These are phyloP conservation scores for Sonneratia alba DNA, from an alignment of 345 rosid genomes.

Conservation along the genomic window DNA sequence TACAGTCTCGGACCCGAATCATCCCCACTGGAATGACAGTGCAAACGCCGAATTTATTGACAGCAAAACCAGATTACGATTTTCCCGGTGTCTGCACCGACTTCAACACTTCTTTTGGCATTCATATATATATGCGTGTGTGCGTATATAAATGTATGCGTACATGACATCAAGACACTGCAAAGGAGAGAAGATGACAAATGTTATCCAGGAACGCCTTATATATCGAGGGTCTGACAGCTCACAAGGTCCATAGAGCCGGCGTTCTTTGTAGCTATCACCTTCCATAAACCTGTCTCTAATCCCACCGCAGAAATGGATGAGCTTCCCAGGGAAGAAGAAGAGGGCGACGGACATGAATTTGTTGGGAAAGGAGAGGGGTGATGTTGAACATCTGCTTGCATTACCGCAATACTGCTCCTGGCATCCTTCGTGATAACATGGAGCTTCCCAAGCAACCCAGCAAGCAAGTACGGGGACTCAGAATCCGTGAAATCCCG, in stretches of 20 bases:
- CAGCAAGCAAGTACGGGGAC: conserved; percentile 74
- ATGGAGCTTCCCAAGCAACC: conserved; percentile 79
- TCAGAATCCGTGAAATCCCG: conserved; percentile 49
- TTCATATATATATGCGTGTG: background rate
- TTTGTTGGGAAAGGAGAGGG: conserved; percentile 14
- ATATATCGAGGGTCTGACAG: conserved; percentile 52
- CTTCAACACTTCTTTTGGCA: background rate
- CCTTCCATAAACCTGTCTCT: conserved; percentile 38
- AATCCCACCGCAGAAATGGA: conserved; percentile 19
- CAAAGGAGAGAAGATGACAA: too few species aligned
- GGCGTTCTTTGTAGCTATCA: conserved; percentile 27
- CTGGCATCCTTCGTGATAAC: conserved; percentile 62
- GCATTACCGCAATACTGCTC: conserved; percentile 37
- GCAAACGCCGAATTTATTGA: too few species aligned
- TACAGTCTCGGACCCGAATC: background rate
- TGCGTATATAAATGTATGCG: too few species aligned
- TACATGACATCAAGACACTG: too few species aligned
- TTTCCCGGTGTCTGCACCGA: background rate
- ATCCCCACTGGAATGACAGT: background rate
- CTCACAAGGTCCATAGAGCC: conserved; percentile 47
- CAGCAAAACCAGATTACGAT: too few species aligned
- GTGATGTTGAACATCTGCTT: conserved; percentile 34
- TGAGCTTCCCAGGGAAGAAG: conserved; percentile 15
- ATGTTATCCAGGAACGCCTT: conserved; percentile 1
- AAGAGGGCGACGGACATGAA: conserved; percentile 4